Evolutionary conservation across 768 basidiomycete species (phyloP).

Genomic region (Coprinopsis cinerea): DNA sequence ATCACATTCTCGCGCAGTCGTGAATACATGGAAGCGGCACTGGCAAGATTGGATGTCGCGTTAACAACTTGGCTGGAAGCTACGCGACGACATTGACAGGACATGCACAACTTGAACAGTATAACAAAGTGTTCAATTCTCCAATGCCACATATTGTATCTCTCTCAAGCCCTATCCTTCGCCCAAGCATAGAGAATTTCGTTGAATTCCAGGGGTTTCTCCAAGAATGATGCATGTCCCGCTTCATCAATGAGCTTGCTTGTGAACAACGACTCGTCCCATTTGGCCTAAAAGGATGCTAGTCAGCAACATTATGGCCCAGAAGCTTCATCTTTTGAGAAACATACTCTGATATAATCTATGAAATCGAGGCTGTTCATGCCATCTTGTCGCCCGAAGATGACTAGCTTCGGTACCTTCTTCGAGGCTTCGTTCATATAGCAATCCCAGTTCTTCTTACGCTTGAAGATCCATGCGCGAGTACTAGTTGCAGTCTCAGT

Average conservation of each 20-base stretch:
- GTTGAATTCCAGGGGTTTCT: slow-evolving; percentile 7
- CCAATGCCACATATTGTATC: background rate
- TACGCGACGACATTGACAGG: background rate
- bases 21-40: background rate
- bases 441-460: slow-evolving; percentile 7
- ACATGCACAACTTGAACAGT: too few relatives aligned
- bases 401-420: slow-evolving; percentile 4
- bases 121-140: background rate
- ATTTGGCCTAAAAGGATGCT: background rate
- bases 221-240: slow-evolving; percentile 2
- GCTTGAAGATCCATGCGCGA: slow-evolving; percentile 8
- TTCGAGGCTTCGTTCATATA: slow-evolving; percentile 7
- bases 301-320: background rate
- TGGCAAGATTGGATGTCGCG: background rate
- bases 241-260: slow-evolving; percentile 5
- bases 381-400: slow-evolving; percentile 6
- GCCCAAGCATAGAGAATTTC: slow-evolving; percentile 4
- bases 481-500: slow-evolving; percentile 5
- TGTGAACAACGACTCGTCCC: slow-evolving; percentile 2
- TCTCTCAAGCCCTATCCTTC: background rate
- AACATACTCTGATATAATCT: slow-evolving; percentile 5
- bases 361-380: slow-evolving; percentile 8
- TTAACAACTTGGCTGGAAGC: background rate
- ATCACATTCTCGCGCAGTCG: background rate
- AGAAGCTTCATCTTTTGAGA: background rate